Conservation (phyloP, 176 grass and related monocot genomes). For the Carex myosuroides region DNA sequence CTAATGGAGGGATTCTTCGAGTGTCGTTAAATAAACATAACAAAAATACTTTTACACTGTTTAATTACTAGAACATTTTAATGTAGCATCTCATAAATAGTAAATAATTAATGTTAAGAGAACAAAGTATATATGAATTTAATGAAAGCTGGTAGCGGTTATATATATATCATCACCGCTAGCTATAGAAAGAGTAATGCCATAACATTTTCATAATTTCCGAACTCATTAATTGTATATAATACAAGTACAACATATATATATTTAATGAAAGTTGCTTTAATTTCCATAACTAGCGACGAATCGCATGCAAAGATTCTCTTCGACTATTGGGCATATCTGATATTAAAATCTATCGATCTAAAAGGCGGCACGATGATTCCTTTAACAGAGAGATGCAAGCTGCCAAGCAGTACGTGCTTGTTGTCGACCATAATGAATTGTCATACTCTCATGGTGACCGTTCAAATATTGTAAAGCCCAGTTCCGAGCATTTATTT, state of each 20-base stretch:
- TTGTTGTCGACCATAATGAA: not conserved
- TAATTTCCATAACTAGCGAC: not conserved
- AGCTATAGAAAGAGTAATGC: not conserved
- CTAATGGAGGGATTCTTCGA: too few relatives aligned
- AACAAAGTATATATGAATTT: not conserved
- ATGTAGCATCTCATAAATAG: too few relatives aligned
- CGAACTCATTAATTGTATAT: not conserved
- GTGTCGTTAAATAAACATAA: too few relatives aligned
- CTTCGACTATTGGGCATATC: not conserved
- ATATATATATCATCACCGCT: not conserved
- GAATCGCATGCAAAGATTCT: not conserved
- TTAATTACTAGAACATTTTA: too few relatives aligned
- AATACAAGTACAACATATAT: not conserved
- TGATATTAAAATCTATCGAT: slow-evolving; percentile 5
- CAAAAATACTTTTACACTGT: too few relatives aligned
- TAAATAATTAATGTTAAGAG: too few relatives aligned
- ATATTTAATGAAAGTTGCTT: not conserved
- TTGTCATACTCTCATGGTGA: not conserved
- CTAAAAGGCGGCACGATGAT: not conserved
- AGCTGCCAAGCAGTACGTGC: not conserved
- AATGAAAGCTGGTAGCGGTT: not conserved
- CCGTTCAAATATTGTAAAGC: not conserved
- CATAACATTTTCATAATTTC: not conserved
- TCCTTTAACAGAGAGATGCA: slow-evolving; percentile 11
- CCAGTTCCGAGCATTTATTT: not conserved